These are phyloP conservation scores for Chaetothyriales sp. DNA, from an alignment of 2,329 filamentous ascomycete species.

Conservation along the genomic window DNA sequence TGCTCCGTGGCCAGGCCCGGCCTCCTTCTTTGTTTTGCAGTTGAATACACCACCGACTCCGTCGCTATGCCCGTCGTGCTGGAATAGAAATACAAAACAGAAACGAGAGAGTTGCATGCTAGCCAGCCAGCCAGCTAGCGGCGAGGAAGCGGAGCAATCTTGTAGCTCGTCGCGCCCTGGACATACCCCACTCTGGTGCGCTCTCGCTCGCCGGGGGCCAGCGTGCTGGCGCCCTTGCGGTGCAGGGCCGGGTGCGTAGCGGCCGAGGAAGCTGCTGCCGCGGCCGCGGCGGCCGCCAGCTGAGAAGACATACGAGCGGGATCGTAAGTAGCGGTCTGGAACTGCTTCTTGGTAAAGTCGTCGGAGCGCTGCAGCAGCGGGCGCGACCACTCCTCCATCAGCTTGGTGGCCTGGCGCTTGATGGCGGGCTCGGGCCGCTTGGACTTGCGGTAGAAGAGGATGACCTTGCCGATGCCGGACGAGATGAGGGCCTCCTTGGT, in stretches of 20 bases:
- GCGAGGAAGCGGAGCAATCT: slow-evolving; percentile 40
- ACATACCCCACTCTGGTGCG: slow-evolving; percentile 46
- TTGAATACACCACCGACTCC: not conserved
- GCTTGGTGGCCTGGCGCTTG: slow-evolving; percentile 81
- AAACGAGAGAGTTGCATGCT: not conserved
- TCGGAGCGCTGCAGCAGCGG: slow-evolving; percentile 88
- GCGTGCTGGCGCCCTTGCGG: slow-evolving; percentile 22
- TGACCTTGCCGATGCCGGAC: slow-evolving; percentile 88
- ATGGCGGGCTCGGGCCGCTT: slow-evolving; percentile 77
- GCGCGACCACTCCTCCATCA: slow-evolving; percentile 91
- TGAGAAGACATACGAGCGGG: slow-evolving; percentile 26
- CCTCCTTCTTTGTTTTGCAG: not conserved
- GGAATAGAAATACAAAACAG: not conserved
- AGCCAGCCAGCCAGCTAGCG: not conserved
- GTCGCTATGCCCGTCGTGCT: not conserved
- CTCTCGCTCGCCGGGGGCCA: slow-evolving; percentile 17
- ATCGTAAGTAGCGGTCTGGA: slow-evolving; percentile 46
- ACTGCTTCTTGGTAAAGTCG: slow-evolving; percentile 75
- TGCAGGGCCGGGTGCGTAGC: slow-evolving; percentile 30
- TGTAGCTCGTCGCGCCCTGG: slow-evolving; percentile 46
- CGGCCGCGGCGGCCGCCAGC: slow-evolving; percentile 13
- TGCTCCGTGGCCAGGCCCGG: too few species aligned
- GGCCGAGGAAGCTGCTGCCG: slow-evolving; percentile 11
- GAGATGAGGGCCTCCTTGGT: slow-evolving; percentile 82
- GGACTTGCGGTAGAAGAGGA: slow-evolving; percentile 93